Evolutionary conservation across 768 basidiomycete species (phyloP).

Genomic region (Phallus indusiatus): DNA sequence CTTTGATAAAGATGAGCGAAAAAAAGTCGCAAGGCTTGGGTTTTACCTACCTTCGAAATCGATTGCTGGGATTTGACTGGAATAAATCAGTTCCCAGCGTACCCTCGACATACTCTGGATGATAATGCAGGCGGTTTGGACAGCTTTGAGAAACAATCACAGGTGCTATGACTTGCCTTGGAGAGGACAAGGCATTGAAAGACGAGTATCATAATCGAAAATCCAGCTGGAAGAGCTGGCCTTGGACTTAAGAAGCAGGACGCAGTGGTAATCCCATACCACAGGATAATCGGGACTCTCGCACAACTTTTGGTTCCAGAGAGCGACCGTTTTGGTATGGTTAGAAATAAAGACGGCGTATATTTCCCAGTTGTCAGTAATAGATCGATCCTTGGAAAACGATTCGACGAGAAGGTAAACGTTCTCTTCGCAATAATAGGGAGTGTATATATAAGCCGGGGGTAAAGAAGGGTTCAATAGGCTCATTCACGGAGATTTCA

Average conservation of each 20-base stretch:
- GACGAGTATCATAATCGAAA: constrained; percentile 58
- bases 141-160: neutral
- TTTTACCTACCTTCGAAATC: constrained; percentile 39
- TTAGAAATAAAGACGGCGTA: constrained; percentile 62
- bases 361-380: constrained; percentile 35
- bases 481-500: no score
- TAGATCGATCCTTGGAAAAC: constrained; percentile 26
- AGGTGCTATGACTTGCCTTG: constrained; percentile 34
- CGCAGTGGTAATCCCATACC: constrained; percentile 71
- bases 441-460: constrained; percentile 35
- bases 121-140: neutral
- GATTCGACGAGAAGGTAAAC: constrained; percentile 46
- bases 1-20: neutral
- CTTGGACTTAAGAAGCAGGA: constrained; percentile 41
- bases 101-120: constrained; percentile 33
- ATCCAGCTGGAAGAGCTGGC: constrained; percentile 34
- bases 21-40: neutral
- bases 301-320: constrained; percentile 51
- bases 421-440: constrained; percentile 64
- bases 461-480: neutral
- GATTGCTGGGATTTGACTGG: constrained; percentile 17
- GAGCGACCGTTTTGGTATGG: constrained; percentile 45
- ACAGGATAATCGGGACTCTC: constrained; percentile 27
- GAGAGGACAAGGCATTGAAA: constrained; percentile 38
- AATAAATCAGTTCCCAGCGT: constrained; percentile 42